Conservation (phyloP, 306 rosid genomes). For the Inga leiocalycina region DNA sequence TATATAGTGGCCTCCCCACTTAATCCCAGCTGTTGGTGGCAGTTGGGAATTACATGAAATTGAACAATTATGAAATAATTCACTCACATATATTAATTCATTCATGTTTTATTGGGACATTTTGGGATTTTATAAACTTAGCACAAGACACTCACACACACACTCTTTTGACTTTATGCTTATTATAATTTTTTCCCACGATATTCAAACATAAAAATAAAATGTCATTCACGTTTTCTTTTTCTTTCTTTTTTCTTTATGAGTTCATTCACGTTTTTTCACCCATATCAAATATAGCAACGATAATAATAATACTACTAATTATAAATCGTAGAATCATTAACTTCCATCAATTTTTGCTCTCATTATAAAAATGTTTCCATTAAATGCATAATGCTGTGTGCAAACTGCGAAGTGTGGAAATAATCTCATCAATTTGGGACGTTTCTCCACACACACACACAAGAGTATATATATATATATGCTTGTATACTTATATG, state of each 20-base stretch:
- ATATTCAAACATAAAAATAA: not conserved
- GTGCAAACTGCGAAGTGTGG: not conserved
- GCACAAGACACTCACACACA: not conserved
- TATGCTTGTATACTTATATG: not conserved
- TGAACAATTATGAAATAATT: not conserved
- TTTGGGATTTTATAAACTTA: not conserved
- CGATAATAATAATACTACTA: not conserved
- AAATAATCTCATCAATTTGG: slow-evolving; percentile 3
- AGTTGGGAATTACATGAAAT: not conserved
- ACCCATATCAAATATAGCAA: not conserved
- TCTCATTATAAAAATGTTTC: not conserved
- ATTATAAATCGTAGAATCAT: not conserved
- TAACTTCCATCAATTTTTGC: not conserved
- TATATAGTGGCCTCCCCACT: slow-evolving; percentile 40
- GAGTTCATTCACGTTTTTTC: not conserved
- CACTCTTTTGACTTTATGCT: not conserved
- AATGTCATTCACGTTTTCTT: not conserved
- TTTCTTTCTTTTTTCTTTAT: too few relatives aligned
- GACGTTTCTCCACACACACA: not conserved
- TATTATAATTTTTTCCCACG: not conserved
- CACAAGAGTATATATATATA: too few relatives aligned
- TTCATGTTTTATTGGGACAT: not conserved
- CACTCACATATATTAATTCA: not conserved
- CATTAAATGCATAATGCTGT: not conserved
- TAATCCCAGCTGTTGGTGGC: not conserved